Conservation (phyloP, 1,139 yeast species). For the Lodderomyces pseudojiufengensis region DNA sequence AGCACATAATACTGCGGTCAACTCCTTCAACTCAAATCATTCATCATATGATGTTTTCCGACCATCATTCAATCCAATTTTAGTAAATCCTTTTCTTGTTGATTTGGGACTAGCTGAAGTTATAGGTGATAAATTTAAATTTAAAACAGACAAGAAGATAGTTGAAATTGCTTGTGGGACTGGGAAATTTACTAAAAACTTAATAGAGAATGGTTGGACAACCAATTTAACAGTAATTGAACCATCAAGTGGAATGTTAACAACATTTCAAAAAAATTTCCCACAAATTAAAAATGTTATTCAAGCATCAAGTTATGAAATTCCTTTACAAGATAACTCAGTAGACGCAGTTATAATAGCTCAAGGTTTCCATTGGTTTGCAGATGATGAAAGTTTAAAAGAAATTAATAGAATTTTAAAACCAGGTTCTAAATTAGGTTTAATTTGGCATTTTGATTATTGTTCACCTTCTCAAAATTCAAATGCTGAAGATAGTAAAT, state of each 20-base stretch:
- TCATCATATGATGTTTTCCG: slow-evolving; percentile 50
- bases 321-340: slow-evolving; percentile 45
- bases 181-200: slow-evolving; percentile 56
- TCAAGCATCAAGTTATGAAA: slow-evolving; percentile 44
- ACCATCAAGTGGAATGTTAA: slow-evolving; percentile 60
- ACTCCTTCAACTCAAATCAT: slow-evolving; percentile 54
- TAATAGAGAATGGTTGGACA: slow-evolving; percentile 40
- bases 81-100: slow-evolving; percentile 45
- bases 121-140: slow-evolving; percentile 11
- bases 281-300: slow-evolving; percentile 36
- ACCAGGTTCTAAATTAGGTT: slow-evolving; percentile 45
- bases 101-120: slow-evolving; percentile 29
- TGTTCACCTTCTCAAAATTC: slow-evolving; percentile 18
- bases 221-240: slow-evolving; percentile 45
- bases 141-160: slow-evolving; percentile 26
- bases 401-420: slow-evolving; percentile 55
- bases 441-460: slow-evolving; percentile 63
- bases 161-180: slow-evolving; percentile 65
- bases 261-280: slow-evolving; percentile 42
- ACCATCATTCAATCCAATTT: slow-evolving; percentile 49
- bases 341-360: slow-evolving; percentile 57
- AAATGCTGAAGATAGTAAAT: slow-evolving; percentile 7
- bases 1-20: slow-evolving; percentile 31
- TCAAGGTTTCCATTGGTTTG: slow-evolving; percentile 71
- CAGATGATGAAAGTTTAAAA: slow-evolving; percentile 44